Conservation (phyloP, 768 basidiomycete genomes). For the Boletus vermiculosoides region DNA sequence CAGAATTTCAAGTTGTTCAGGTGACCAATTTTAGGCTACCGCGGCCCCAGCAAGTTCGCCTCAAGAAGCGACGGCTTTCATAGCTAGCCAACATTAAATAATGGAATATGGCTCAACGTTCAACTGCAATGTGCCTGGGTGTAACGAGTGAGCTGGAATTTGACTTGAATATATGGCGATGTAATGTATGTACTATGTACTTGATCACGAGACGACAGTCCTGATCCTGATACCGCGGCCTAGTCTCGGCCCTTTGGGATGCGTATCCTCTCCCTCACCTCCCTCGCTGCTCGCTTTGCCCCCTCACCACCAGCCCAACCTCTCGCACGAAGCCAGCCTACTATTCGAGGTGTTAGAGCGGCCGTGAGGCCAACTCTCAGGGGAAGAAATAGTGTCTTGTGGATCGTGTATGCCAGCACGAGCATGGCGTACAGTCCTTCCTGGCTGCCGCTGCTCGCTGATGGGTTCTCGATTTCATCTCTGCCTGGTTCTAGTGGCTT, state of each 20-base stretch:
- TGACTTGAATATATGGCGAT: slow-evolving; percentile 4
- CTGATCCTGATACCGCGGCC: neutral
- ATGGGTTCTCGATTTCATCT: slow-evolving; percentile 56
- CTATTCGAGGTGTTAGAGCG: slow-evolving; percentile 80
- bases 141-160: slow-evolving; percentile 5
- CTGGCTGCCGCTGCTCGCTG: slow-evolving; percentile 41
- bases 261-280: slow-evolving; percentile 38
- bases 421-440: slow-evolving; percentile 91
- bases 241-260: slow-evolving; percentile 25
- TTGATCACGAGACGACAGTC: neutral
- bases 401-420: slow-evolving; percentile 89
- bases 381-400: slow-evolving; percentile 92
- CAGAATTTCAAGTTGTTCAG: neutral
- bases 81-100: neutral
- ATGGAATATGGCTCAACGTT: too few species aligned
- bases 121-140: neutral
- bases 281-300: slow-evolving; percentile 57
- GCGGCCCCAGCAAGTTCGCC: slow-evolving; percentile 14
- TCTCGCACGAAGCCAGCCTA: slow-evolving; percentile 72
- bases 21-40: slow-evolving; percentile 2
- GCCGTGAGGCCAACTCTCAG: slow-evolving; percentile 88
- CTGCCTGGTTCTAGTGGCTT: slow-evolving; percentile 64
- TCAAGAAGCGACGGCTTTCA: neutral
- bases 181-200: slow-evolving; percentile 15
- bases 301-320: slow-evolving; percentile 85